phyloP scores from a whole-genome alignment of 2,329 filamentous ascomycete genomes.

The Pyricularia pennisetigena region DNA sequence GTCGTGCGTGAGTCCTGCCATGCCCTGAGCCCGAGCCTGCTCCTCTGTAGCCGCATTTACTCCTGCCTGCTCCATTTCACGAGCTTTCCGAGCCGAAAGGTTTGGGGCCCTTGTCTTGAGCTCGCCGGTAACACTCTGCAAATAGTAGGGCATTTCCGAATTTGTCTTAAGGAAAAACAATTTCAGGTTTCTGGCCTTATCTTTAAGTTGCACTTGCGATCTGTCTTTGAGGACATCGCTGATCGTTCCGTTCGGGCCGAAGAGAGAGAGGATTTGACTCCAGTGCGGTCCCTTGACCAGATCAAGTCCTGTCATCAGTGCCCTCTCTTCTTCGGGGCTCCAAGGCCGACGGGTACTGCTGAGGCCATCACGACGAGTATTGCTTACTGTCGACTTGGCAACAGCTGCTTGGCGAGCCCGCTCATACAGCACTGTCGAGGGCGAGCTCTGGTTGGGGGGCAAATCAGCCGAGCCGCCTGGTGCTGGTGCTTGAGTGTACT shows the following conservation, averaged over 20 bases:
- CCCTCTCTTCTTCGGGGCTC: conserved; percentile 84
- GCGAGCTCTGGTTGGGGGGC: conserved; percentile 46
- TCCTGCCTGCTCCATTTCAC: conserved; percentile 48
- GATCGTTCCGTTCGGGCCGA: conserved; percentile 69
- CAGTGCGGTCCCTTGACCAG: conserved; percentile 86
- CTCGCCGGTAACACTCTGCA: conserved; percentile 82
- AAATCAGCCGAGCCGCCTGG: conserved; percentile 15
- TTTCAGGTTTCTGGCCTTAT: conserved; percentile 84
- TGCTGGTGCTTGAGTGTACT: conserved; percentile 6
- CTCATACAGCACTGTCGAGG: conserved; percentile 47
- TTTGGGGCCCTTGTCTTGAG: conserved; percentile 75
- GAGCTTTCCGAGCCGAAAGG: conserved; percentile 59
- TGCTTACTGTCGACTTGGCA: conserved; percentile 40
- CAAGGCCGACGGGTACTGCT: conserved; percentile 66
- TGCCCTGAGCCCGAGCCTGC: conserved; percentile 49
- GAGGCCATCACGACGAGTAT: conserved; percentile 44
- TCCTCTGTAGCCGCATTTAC: conserved; percentile 46
- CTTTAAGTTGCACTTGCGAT: conserved; percentile 86
- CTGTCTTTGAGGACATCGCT: conserved; percentile 79
- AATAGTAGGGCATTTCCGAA: conserved; percentile 80
- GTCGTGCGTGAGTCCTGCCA: conserved; percentile 45
- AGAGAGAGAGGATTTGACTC: conserved; percentile 82
- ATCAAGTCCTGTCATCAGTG: conserved; percentile 79
- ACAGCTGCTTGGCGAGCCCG: conserved; percentile 48
- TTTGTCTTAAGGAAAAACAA: conserved; percentile 87